Base-by-base conservation (phyloP, 768 basidiomycete species). In the Calocera cornea region DNA sequence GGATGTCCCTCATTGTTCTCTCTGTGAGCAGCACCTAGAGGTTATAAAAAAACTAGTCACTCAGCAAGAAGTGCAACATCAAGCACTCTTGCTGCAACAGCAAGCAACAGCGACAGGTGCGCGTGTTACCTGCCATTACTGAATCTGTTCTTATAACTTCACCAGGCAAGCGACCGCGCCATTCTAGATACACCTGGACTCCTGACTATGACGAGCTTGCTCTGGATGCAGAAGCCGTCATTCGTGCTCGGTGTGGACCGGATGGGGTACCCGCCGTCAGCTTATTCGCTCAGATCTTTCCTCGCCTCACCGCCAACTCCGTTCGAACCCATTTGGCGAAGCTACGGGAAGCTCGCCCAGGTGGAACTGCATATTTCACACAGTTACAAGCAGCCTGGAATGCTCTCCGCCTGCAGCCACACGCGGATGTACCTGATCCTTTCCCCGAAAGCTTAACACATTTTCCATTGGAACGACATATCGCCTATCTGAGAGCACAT, bases 201-300 rank as follows among this genome's bases (percentile, higher is more conserved):
- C 77, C 82, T 41, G 90, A 95, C 64, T 92, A 87, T 67, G 93
- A 97, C 67, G 95, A 98, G 69, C 82, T 94, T 41, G 87, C 88
- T 29, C 84, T 88, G 66, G 95, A 98, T 73, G 87, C 88, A 0
- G 87, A 86, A 54, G 88, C 85, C 12, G 87, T 98, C 70, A 84
- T 97, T 68, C 84, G 84, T 71, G 88, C 87, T 38, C 87, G 95
- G 17, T 89, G 88, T 72, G 83, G 89, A 41, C 36, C 36, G 14
- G 74, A 78, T 68, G 75, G 80, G 17, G 82, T 84, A 67, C 79
- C 89, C 64, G 87, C 90, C 70, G 87, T 87, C 81, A 81, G 79
- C 17, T 88, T 88, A 8, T 81, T 92, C 64, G 84, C 86, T 68
- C 87, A 90, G 73, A 84, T 92, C 10, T 94, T 95, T 75, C 88